Evolutionary conservation across 805 yeast species (phyloP).

Genomic region (Blastobotrys chiropterorum): DNA sequence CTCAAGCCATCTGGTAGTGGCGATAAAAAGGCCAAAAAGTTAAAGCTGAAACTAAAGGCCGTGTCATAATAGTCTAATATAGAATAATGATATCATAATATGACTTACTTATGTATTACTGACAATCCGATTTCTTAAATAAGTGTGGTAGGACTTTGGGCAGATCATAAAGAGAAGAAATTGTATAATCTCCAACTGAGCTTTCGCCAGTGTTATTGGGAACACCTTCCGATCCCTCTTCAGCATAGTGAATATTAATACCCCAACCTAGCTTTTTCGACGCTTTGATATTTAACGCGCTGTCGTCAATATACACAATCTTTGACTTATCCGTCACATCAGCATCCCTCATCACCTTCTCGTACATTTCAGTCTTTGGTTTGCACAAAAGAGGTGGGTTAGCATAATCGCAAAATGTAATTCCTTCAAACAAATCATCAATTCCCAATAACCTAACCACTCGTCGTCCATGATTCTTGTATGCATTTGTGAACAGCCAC

Average conservation of each 20-base stretch:
- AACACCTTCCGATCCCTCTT: slow-evolving; percentile 48
- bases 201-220: slow-evolving; percentile 25
- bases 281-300: slow-evolving; percentile 69
- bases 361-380: slow-evolving; percentile 72
- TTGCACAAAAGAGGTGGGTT: slow-evolving; percentile 67
- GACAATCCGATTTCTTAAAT: slow-evolving; percentile 27
- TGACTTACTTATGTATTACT: not conserved
- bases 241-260: slow-evolving; percentile 67
- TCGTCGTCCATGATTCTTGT: slow-evolving; percentile 80
- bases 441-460: slow-evolving; percentile 75
- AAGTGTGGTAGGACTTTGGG: slow-evolving; percentile 47
- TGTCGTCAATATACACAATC: slow-evolving; percentile 83
- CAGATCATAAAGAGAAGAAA: slow-evolving; percentile 53
- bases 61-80: not conserved
- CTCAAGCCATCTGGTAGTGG: not conserved
- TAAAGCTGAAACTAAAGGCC: not conserved
- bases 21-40: not conserved
- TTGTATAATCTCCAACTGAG: slow-evolving; percentile 39
- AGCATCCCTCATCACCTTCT: slow-evolving; percentile 51
- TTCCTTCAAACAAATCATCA: slow-evolving; percentile 91
- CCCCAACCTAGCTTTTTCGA: slow-evolving; percentile 70
- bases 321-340: slow-evolving; percentile 43
- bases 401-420: slow-evolving; percentile 83
- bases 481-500: slow-evolving; percentile 95
- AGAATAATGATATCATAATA: not conserved